Conservation (phyloP, 225 moss, liverwort and hornwort species). For the Neckera pumila region DNA sequence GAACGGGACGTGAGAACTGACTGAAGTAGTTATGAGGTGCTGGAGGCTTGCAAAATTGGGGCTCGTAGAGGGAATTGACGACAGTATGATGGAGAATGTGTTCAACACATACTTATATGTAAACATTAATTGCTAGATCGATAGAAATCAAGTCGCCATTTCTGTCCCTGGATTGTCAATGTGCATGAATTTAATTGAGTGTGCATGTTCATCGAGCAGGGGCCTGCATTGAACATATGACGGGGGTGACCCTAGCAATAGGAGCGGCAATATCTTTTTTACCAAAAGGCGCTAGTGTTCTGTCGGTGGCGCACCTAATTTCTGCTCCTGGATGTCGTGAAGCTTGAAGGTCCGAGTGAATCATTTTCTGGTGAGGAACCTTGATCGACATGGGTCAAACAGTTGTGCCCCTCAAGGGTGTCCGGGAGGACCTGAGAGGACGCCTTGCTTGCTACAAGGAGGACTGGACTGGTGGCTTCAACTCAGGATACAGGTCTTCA, state of each 20-base stretch:
- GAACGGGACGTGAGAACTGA: background rate
- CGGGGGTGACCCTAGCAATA: background rate
- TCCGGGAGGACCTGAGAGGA: constrained; percentile 34
- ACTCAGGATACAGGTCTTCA: constrained; percentile 49
- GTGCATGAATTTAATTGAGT: background rate
- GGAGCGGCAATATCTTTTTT: background rate
- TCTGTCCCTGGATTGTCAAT: background rate
- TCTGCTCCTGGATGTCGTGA: background rate
- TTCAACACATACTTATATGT: background rate
- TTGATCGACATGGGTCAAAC: constrained; percentile 5
- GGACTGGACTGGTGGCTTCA: constrained; percentile 65
- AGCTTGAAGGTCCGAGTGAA: background rate
- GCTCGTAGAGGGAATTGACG: background rate
- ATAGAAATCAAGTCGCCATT: background rate
- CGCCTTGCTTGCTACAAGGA: constrained; percentile 44
- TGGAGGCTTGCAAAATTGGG: background rate
- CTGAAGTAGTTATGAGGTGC: background rate
- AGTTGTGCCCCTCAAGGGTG: constrained; percentile 28
- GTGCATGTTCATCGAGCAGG: background rate
- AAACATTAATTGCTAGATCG: background rate
- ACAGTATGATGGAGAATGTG: background rate
- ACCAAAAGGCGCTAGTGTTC: background rate
- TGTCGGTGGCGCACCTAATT: background rate
- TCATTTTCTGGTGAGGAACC: background rate
- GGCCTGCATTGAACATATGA: background rate